Evolutionary conservation across 202 grass and related monocot genomes (phyloP).

Genomic region (Cymbopogon flexuosus): DNA sequence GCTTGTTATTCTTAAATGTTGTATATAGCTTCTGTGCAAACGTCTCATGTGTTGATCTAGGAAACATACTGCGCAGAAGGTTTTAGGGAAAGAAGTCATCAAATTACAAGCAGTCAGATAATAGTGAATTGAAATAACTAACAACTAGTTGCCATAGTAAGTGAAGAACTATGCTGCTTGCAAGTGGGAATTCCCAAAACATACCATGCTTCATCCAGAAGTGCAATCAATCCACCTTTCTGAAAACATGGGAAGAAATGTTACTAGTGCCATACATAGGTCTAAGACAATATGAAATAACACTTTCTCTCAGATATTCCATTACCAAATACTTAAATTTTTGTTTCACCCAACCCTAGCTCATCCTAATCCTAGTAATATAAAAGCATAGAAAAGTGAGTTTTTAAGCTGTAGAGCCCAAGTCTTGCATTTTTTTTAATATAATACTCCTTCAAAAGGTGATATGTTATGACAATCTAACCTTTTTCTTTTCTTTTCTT

Average conservation of each 20-base stretch:
- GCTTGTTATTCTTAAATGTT: slow-evolving; percentile 85
- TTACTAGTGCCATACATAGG: slow-evolving; percentile 33
- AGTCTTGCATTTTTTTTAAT: slow-evolving; percentile 13
- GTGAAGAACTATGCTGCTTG: slow-evolving; percentile 8
- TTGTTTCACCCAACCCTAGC: slow-evolving; percentile 3
- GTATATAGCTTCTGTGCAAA: slow-evolving; percentile 97
- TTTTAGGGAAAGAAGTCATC: slow-evolving; percentile 25
- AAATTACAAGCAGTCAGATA: slow-evolving; percentile 37
- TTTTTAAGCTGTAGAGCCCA: slow-evolving; percentile 14
- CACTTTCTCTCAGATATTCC: background rate
- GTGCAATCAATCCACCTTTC: slow-evolving; percentile 98
- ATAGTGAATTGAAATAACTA: slow-evolving; percentile 22
- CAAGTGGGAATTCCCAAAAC: slow-evolving; percentile 32
- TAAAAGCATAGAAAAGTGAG: background rate
- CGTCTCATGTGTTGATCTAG: slow-evolving; percentile 96
- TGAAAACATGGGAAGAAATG: slow-evolving; percentile 47
- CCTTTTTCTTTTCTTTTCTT: too few species aligned
- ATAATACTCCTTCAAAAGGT: slow-evolving; percentile 26
- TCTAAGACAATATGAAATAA: slow-evolving; percentile 9
- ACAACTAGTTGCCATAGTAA: slow-evolving; percentile 6
- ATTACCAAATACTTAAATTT: slow-evolving; percentile 19
- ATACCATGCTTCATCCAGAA: slow-evolving; percentile 99
- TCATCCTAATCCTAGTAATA: slow-evolving; percentile 10
- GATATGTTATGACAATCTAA: background rate
- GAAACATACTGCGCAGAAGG: slow-evolving; percentile 76